Conservation (phyloP, 108 stramenopile genomes). For the Nannochloropsis salina region DNA sequence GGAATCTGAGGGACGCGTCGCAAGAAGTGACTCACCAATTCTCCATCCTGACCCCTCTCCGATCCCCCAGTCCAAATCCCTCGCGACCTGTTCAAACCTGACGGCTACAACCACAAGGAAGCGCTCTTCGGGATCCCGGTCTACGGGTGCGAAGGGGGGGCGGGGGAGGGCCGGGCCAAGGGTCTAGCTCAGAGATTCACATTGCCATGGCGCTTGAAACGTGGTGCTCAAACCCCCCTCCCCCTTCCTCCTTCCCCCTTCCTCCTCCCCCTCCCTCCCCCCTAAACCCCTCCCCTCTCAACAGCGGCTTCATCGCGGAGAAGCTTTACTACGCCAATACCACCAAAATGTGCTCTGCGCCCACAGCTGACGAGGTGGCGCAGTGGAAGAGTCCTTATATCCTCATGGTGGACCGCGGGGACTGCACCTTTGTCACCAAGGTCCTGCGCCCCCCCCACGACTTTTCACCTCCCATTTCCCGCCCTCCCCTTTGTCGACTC, state of each 20-base stretch:
- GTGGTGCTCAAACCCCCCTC: background rate
- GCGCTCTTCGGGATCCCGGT: slow-evolving; percentile 84
- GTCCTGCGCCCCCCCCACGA: slow-evolving; percentile 22
- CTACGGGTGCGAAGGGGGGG: slow-evolving; percentile 60
- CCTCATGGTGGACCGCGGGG: slow-evolving; percentile 82
- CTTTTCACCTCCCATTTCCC: background rate
- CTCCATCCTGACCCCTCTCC: background rate
- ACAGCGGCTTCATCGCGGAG: slow-evolving; percentile 61
- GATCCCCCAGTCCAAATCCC: slow-evolving; percentile 50
- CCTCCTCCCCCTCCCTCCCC: background rate
- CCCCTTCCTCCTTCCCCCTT: background rate
- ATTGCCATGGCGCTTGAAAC: background rate
- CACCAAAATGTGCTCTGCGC: slow-evolving; percentile 35
- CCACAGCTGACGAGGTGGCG: slow-evolving; percentile 7
- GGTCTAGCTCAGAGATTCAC: background rate
- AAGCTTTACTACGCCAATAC: slow-evolving; percentile 58
- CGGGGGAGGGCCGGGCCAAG: background rate
- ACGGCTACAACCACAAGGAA: slow-evolving; percentile 81
- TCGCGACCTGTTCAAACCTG: slow-evolving; percentile 54
- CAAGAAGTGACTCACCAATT: no score
- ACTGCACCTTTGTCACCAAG: slow-evolving; percentile 81
- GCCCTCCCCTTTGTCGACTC: background rate
- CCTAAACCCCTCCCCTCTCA: background rate
- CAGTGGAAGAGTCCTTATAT: slow-evolving; percentile 73
- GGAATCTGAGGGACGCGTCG: no score